Conservation (phyloP, 805 yeast species). For the Pichia kluyveri region DNA sequence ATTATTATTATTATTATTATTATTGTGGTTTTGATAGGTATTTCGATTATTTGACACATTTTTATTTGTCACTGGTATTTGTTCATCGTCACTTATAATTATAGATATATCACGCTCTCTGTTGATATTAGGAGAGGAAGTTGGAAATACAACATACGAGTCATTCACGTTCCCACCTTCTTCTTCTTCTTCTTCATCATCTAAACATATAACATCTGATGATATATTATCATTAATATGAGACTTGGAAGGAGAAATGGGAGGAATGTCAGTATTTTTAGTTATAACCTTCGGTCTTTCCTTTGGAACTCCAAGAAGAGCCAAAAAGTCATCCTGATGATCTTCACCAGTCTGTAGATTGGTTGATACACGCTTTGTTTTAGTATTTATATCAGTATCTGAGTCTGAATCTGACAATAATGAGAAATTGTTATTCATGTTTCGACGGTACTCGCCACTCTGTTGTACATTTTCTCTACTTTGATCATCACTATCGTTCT, state of each 20-base stretch:
- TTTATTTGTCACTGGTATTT: neutral
- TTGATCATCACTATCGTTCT: too few species aligned
- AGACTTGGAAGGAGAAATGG: too few species aligned
- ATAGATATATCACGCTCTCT: neutral
- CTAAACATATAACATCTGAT: neutral
- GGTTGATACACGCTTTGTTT: too few species aligned
- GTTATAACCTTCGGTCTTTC: too few species aligned
- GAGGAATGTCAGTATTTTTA: neutral
- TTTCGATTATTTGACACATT: too few species aligned
- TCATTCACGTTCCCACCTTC: neutral
- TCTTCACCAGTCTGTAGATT: neutral
- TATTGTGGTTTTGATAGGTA: too few species aligned
- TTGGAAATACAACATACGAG: neutral
- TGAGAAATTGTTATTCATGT: too few species aligned
- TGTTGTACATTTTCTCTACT: too few species aligned
- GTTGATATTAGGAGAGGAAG: slow-evolving; percentile 1
- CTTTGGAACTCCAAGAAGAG: neutral
- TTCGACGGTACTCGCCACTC: too few species aligned
- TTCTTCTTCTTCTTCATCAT: neutral
- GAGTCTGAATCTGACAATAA: too few species aligned
- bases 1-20: too few species aligned
- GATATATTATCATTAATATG: neutral
- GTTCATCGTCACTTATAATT: neutral
- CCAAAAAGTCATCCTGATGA: neutral
- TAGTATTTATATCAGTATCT: too few species aligned